phyloP scores from a whole-genome alignment of 2,329 filamentous ascomycete genomes.

The Knufia fluminis region DNA sequence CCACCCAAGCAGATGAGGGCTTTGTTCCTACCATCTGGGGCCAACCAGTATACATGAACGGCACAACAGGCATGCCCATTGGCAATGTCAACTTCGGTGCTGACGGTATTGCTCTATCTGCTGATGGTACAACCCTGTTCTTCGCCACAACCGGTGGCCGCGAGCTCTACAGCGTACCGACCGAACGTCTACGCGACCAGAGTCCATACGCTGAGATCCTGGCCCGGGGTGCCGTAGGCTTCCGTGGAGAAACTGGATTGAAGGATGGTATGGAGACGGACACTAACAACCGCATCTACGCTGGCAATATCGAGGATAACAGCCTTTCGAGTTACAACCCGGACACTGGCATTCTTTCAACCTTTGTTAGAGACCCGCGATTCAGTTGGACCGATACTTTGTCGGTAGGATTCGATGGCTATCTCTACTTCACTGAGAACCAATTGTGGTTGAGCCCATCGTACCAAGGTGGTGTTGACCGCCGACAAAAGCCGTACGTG shows the following conservation, averaged over 20 bases:
- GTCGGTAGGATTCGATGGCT: slow-evolving; percentile 36
- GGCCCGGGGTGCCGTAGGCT: slow-evolving; percentile 35
- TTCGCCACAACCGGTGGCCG: slow-evolving; percentile 38
- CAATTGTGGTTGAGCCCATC: slow-evolving; percentile 34
- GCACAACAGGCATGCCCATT: slow-evolving; percentile 28
- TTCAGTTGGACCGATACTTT: slow-evolving; percentile 45
- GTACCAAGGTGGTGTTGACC: slow-evolving; percentile 36
- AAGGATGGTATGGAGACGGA: slow-evolving; percentile 47
- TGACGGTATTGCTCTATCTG: slow-evolving; percentile 44
- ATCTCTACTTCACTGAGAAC: slow-evolving; percentile 47
- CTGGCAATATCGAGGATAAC: slow-evolving; percentile 43
- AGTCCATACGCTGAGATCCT: slow-evolving; percentile 33
- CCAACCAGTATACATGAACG: slow-evolving; percentile 36
- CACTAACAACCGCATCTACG: slow-evolving; percentile 41
- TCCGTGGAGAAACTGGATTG: slow-evolving; percentile 40
- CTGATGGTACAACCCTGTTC: slow-evolving; percentile 40
- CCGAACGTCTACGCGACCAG: slow-evolving; percentile 34
- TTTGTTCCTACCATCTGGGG: slow-evolving; percentile 44
- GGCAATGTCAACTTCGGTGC: slow-evolving; percentile 36
- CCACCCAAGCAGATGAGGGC: slow-evolving; percentile 35
- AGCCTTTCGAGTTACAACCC: slow-evolving; percentile 40
- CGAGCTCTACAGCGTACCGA: slow-evolving; percentile 39
- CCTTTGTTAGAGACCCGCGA: slow-evolving; percentile 39
- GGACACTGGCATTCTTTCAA: slow-evolving; percentile 33
- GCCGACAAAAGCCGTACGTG: slow-evolving; percentile 35